These are phyloP conservation scores for Cairneyella variabilis DNA, from an alignment of 495 filamentous ascomycete genomes.

Conservation along the genomic window DNA sequence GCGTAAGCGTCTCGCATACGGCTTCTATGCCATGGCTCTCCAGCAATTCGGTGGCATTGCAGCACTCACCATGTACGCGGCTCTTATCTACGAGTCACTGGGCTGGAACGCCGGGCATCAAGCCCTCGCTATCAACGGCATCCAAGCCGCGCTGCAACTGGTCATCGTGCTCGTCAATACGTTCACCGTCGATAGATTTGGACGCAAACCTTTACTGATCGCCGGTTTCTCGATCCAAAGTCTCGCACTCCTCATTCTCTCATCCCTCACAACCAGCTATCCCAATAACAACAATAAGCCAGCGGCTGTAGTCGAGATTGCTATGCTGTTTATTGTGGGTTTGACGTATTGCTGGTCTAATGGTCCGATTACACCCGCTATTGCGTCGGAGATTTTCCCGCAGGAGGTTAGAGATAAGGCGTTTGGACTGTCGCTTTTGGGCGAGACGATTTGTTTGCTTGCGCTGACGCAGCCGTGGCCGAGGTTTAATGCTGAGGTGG, in stretches of 20 bases:
- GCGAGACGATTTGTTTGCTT: slow-evolving; percentile 33
- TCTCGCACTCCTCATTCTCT: slow-evolving; percentile 28
- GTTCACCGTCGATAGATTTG: slow-evolving; percentile 36
- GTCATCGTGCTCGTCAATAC: slow-evolving; percentile 37
- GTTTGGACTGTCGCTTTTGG: slow-evolving; percentile 32
- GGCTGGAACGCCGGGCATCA: slow-evolving; percentile 34
- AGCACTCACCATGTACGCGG: slow-evolving; percentile 34
- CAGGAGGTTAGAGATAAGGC: slow-evolving; percentile 37
- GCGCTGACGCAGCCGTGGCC: slow-evolving; percentile 37
- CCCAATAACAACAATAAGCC: slow-evolving; percentile 32
- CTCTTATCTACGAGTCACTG: slow-evolving; percentile 36
- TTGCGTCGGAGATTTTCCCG: slow-evolving; percentile 37
- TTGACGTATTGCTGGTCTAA: slow-evolving; percentile 38
- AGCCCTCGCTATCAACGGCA: slow-evolving; percentile 34
- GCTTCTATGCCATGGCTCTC: slow-evolving; percentile 33
- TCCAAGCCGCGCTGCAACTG: slow-evolving; percentile 34
- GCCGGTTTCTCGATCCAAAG: slow-evolving; percentile 33
- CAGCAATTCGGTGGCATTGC: slow-evolving; percentile 26
- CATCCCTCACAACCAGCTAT: slow-evolving; percentile 32
- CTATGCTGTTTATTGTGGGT: slow-evolving; percentile 36
- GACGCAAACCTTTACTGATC: slow-evolving; percentile 31
- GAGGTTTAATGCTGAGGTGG: slow-evolving; percentile 31
- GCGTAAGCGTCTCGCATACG: slow-evolving; percentile 34
- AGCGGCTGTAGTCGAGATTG: slow-evolving; percentile 33
- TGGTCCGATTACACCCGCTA: slow-evolving; percentile 30